Percentiles rank a stretch among this genome's conserved stretches.
Evolutionary conservation across 1,284 basidiomycete genomes (phyloP).

Genomic region (Pyrrhoderma lamaoense): DNA sequence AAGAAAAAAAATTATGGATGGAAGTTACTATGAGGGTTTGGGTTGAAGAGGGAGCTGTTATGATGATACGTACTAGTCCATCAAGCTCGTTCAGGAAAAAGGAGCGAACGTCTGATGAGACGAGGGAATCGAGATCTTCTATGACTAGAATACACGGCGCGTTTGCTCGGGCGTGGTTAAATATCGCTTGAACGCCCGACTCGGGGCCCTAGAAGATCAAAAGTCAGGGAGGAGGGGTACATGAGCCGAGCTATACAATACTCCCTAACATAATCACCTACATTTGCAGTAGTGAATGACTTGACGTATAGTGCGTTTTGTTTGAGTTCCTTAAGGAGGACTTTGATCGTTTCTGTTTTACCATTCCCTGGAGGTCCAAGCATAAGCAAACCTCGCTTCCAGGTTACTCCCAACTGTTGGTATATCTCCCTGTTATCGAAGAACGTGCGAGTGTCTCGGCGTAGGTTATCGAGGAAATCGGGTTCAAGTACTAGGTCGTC

Average conservation of each 20-base stretch:
- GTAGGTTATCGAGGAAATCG: constrained; percentile 30
- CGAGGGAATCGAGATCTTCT: constrained; percentile 40
- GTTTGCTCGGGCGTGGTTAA: constrained; percentile 27
- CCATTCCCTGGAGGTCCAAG: constrained; percentile 30
- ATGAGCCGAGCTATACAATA: neutral
- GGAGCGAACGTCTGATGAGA: constrained; percentile 32
- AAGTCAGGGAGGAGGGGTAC: neutral
- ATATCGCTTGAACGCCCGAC: constrained; percentile 26
- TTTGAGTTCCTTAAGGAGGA: constrained; percentile 22
- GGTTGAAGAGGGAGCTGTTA: no score
- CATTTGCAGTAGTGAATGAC: constrained; percentile 24
- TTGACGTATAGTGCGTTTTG: constrained; percentile 36
- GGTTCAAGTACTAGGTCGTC: constrained; percentile 35
- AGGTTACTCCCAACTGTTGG: constrained; percentile 34
- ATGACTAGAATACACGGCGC: constrained; percentile 39
- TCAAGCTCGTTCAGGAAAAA: constrained; percentile 44
- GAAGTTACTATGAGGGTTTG: no score
- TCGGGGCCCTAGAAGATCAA: constrained; percentile 25
- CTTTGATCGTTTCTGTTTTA: constrained; percentile 27
- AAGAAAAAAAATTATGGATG: no score
- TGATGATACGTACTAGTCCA: constrained; percentile 26
- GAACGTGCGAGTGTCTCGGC: constrained; percentile 35
- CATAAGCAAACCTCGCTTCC: constrained; percentile 32
- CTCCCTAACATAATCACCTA: neutral
- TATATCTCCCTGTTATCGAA: constrained; percentile 35